Conservation (phyloP, 805 yeast genomes). For the Wickerhamiella australiensis region DNA sequence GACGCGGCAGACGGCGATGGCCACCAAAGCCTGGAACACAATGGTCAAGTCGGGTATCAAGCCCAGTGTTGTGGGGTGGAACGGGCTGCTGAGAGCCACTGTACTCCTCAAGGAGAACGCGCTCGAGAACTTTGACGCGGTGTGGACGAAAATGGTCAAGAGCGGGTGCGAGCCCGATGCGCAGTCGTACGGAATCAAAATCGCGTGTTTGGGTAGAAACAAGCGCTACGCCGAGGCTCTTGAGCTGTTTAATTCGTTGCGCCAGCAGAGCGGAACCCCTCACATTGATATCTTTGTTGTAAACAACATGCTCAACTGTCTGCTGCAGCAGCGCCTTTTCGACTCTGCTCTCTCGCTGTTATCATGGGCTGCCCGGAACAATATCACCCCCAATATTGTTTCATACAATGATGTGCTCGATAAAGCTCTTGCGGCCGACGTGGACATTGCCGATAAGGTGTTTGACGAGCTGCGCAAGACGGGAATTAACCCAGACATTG, state of each 20-base stretch:
- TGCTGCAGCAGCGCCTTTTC: constrained; percentile 32
- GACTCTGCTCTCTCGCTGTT: constrained; percentile 37
- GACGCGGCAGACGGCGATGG: constrained; percentile 20
- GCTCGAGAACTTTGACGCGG: constrained; percentile 22
- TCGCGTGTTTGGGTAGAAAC: constrained; percentile 38
- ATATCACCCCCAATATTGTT: constrained; percentile 35
- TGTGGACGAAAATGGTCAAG: constrained; percentile 31
- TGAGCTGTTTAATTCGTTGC: constrained; percentile 29
- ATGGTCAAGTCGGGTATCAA: constrained; percentile 32
- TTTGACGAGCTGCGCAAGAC: constrained; percentile 36
- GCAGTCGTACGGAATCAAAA: constrained; percentile 37
- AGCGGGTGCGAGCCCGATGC: constrained; percentile 35
- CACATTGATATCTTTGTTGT: constrained; percentile 32
- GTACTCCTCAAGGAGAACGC: constrained; percentile 26
- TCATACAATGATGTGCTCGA: constrained; percentile 44
- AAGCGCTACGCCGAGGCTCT: constrained; percentile 35
- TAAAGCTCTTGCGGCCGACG: constrained; percentile 32
- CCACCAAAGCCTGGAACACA: constrained; percentile 38
- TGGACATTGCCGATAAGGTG: constrained; percentile 38
- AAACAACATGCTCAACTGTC: constrained; percentile 37
- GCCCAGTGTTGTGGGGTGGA: constrained; percentile 47
- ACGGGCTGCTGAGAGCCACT: constrained; percentile 41
- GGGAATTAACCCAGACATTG: constrained; percentile 42
- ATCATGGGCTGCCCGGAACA: constrained; percentile 26
- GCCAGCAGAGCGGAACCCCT: too few species aligned